These are phyloP conservation scores for Ganoderma sinense DNA, from an alignment of 1,284 basidiomycete species.

Conservation along the genomic window DNA sequence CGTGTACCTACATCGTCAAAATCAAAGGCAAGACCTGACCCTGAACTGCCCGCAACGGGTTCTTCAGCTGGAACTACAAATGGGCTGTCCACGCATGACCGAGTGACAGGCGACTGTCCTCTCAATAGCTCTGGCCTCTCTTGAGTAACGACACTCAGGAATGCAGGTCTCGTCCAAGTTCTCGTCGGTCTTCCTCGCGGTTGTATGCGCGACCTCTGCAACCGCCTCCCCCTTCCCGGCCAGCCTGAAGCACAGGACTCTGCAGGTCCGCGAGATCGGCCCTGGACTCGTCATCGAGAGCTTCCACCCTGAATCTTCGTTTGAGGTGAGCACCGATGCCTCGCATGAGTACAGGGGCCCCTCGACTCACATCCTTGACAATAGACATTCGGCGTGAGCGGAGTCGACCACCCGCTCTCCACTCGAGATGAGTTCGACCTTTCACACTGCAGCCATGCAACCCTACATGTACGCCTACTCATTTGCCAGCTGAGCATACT, in stretches of 20 bases:
- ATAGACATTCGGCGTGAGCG: slow-evolving; percentile 50
- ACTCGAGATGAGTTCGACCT: slow-evolving; percentile 38
- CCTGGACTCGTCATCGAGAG: slow-evolving; percentile 45
- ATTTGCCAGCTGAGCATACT: too few species aligned
- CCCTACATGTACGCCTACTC: too few species aligned
- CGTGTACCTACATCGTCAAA: too few species aligned
- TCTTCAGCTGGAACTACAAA: too few species aligned
- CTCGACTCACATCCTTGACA: not conserved
- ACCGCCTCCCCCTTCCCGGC: slow-evolving; percentile 39
- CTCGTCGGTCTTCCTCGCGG: slow-evolving; percentile 40
- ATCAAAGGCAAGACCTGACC: too few species aligned
- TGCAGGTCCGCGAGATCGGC: slow-evolving; percentile 46
- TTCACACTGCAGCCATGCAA: too few species aligned
- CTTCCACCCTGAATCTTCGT: slow-evolving; percentile 52
- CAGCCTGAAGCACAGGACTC: slow-evolving; percentile 46
- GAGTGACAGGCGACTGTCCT: too few species aligned
- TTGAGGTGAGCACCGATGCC: slow-evolving; percentile 42
- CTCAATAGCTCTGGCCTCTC: too few species aligned
- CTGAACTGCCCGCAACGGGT: too few species aligned
- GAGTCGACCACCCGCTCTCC: slow-evolving; percentile 42
- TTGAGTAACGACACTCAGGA: not conserved
- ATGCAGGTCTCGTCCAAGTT: slow-evolving; percentile 18
- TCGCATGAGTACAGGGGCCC: too few species aligned
- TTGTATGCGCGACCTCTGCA: slow-evolving; percentile 36
- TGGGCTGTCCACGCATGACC: too few species aligned